A percentile compares a stretch with the other conserved stretches of the same genome.
These are phyloP conservation scores for Triangularia setosa DNA, from an alignment of 2,329 filamentous ascomycete genomes.

Conservation along the genomic window DNA sequence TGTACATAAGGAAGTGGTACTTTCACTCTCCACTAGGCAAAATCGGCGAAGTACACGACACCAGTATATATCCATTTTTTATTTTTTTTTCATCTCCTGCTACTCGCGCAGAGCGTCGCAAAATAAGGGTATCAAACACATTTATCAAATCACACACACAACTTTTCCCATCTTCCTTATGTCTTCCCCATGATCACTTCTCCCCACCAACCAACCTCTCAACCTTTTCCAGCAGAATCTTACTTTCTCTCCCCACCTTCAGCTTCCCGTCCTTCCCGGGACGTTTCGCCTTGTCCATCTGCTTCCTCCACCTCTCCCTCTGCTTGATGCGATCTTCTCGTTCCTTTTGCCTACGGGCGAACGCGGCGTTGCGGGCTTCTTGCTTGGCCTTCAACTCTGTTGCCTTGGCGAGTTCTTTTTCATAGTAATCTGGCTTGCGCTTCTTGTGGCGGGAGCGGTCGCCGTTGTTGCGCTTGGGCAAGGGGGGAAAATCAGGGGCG, in stretches of 20 bases:
- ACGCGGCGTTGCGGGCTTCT: conserved; percentile 41
- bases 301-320: conserved; percentile 59
- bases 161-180: not conserved
- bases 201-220: conserved; percentile 58
- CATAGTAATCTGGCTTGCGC: conserved; percentile 55
- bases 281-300: conserved; percentile 68
- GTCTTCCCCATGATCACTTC: not conserved
- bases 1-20: no score
- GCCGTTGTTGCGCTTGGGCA: conserved; percentile 12
- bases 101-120: not conserved
- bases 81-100: not conserved
- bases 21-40: no score
- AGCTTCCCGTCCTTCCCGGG: conserved; percentile 62
- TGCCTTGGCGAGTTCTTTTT: conserved; percentile 56
- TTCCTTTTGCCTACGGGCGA: conserved; percentile 53
- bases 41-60: no score
- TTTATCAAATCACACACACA: not conserved
- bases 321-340: conserved; percentile 62
- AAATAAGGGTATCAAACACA: not conserved
- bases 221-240: conserved; percentile 71
- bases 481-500: conserved; percentile 19
- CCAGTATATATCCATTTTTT: not conserved
- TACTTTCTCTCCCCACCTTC: conserved; percentile 78
- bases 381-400: conserved; percentile 40
- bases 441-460: conserved; percentile 22